A percentile compares a stretch with the other conserved stretches of the same genome.
These are phyloP conservation scores for Aspergillus floridensis DNA, from an alignment of 2,329 filamentous ascomycete genomes.

Conservation along the genomic window DNA sequence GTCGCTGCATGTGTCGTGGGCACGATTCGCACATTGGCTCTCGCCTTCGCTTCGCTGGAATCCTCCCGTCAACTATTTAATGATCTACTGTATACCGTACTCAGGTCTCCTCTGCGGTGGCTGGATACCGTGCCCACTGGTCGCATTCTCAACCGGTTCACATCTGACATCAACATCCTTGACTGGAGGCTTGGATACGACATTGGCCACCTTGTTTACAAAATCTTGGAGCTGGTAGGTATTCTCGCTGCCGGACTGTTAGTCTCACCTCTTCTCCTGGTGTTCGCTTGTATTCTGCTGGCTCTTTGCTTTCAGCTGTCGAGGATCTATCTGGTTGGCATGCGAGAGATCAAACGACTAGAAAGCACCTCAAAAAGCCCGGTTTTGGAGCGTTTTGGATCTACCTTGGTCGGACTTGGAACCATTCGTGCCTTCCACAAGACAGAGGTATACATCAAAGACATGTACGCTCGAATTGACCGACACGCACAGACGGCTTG, in stretches of 20 bases:
- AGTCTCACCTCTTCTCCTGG: slow-evolving; percentile 64
- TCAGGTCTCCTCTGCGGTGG: slow-evolving; percentile 72
- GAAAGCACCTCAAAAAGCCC: slow-evolving; percentile 74
- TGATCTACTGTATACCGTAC: slow-evolving; percentile 63
- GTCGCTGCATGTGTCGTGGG: slow-evolving; percentile 58
- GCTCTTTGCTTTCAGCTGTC: slow-evolving; percentile 58
- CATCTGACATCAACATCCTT: slow-evolving; percentile 70
- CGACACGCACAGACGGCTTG: slow-evolving; percentile 63
- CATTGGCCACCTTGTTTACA: slow-evolving; percentile 59
- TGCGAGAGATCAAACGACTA: slow-evolving; percentile 60
- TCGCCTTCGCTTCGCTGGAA: slow-evolving; percentile 62
- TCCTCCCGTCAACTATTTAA: slow-evolving; percentile 67
- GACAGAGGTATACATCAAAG: slow-evolving; percentile 61
- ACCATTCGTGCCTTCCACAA: slow-evolving; percentile 77
- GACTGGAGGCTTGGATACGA: slow-evolving; percentile 65
- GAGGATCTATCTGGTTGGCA: slow-evolving; percentile 61
- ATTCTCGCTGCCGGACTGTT: slow-evolving; percentile 65
- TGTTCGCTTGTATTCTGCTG: slow-evolving; percentile 60
- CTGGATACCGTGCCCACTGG: slow-evolving; percentile 75
- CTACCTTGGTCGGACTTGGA: slow-evolving; percentile 66
- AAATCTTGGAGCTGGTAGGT: slow-evolving; percentile 60
- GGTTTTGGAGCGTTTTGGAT: slow-evolving; percentile 75
- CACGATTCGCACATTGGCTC: slow-evolving; percentile 41
- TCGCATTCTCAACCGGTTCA: slow-evolving; percentile 73
- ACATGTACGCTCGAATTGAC: slow-evolving; percentile 69